Evolutionary conservation across 768 basidiomycete genomes (phyloP), one percentile per base, ranked within the genome.

Genomic region (Pholiota molesta): DNA sequence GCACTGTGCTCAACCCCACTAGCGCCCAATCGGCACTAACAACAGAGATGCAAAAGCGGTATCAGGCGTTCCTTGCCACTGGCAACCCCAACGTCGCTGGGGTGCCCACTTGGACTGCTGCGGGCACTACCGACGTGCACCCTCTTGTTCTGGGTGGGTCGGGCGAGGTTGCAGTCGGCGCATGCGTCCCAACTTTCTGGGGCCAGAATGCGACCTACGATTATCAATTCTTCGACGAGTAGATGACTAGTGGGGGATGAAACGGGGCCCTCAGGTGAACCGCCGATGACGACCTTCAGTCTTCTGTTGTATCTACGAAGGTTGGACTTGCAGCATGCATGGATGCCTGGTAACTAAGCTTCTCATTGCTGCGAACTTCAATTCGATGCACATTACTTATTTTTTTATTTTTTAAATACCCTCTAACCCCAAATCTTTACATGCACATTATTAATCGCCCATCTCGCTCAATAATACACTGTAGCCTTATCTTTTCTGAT

Each of bases 121-220:
- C 87, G 5, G 81, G 81, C 0, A 70, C 80, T 14, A 76, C 76
- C 42, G 74, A 84, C 66, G 82, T 88, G 57, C 80, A 86, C 63
- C 77, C 90, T 17, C 74, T 89, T 54, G 74, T 82, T 57, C 77
- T 94, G 29, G 92, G 91, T 44, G 86, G 86, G 21, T 69, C 80
- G 7, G 86, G 83, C 54, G 69, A 79, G 61, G 80, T 79, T 2
- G 65, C 81, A 39, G 73, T 81, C 31, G 87, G 85, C 56, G 86
- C 87, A 14, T 93, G 91, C 69, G 78, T 77, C 60, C 82, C 86
- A 26, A 77, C 71, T 54, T 90, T 90, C 75, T 92, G 91, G 90
- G 91, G 91, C 21, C 65, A 74, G 10, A 73, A 67, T 17, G 85
- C 88, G 28, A 76, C 76, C 37, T 94, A 86, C 68, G 91, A 92